Evolutionary conservation across 345 rosid species (phyloP), one percentile per base, ranked within the genome.

Genomic region (Eucalyptus fibrosa): DNA sequence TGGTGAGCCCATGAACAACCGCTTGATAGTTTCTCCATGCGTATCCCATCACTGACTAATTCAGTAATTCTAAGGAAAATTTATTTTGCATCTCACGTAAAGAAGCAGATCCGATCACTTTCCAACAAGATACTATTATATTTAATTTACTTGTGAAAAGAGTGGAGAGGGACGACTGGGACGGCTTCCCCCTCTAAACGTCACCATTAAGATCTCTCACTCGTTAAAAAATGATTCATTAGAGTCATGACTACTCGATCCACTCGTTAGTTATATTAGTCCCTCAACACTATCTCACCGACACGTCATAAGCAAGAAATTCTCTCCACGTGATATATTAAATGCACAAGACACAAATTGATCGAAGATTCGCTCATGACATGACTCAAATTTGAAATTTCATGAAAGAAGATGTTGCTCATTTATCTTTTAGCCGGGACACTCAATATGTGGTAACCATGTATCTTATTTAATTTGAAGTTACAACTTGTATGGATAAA

Each of bases 331-430:
- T 16, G 21, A n/a, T n/a, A 15, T 32, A 65, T 65, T 17, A n/a
- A n/a, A n/a, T 65, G 19, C 6, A 4, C 77, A 16, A n/a, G 21
- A 65, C 12, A 65, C 21, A n/a, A 65, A 0, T 65, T n/a, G 10
- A n/a, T 15, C 21, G 4, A n/a, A n/a, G 3, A 65, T 65, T 30
- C 0, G 2, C 19, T n/a, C 9, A 8, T 8, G 10, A n/a, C 3
- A 30, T n/a, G 6, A 65, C 77, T n/a, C 10, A 65, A 65, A 65
- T 34, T 65, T n/a, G 37, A 30, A 65, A n/a, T n/a, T n/a, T 37
- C 24, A 72, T 34, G 8, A 37, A 69, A 32, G 45, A 72, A 4
- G 8, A 34, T 34, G 26, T 5, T 45, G 23, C 12, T 18, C 82
- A 34, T 34, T 37, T 72, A 72, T 37, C 40, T 19, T 18, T 18